Conservation (phyloP, 495 filamentous ascomycete genomes). For the Neurospora terricola region DNA sequence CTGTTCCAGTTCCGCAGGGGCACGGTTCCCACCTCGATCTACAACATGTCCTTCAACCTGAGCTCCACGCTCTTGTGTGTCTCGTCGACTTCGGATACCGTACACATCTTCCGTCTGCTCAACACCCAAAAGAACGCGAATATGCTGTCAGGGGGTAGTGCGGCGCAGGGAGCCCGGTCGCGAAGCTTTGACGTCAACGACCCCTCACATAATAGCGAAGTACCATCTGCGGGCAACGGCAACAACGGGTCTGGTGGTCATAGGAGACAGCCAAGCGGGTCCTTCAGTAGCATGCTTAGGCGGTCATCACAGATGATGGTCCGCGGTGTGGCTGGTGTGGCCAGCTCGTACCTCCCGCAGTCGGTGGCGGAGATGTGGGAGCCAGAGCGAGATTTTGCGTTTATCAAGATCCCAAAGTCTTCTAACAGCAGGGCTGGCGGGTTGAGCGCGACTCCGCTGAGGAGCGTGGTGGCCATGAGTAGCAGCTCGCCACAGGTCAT, state of each 20-base stretch:
- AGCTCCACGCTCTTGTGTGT: slow-evolving; percentile 89
- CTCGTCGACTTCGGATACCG: slow-evolving; percentile 89
- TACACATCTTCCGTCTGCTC: slow-evolving; percentile 84
- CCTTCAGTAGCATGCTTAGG: slow-evolving; percentile 81
- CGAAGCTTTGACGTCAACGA: slow-evolving; percentile 38
- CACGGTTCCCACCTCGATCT: slow-evolving; percentile 87
- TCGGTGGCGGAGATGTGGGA: slow-evolving; percentile 97
- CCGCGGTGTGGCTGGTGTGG: slow-evolving; percentile 76
- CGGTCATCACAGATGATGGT: slow-evolving; percentile 93
- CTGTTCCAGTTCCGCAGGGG: slow-evolving; percentile 92
- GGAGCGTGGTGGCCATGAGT: slow-evolving; percentile 93
- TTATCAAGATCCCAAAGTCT: slow-evolving; percentile 79
- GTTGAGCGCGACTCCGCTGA: slow-evolving; percentile 29
- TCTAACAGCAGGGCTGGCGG: slow-evolving; percentile 23
- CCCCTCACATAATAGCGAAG: slow-evolving; percentile 33
- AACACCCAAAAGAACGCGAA: slow-evolving; percentile 8
- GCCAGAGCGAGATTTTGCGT: slow-evolving; percentile 88
- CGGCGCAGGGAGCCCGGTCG: slow-evolving; percentile 23
- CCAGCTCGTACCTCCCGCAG: slow-evolving; percentile 83
- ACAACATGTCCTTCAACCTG: slow-evolving; percentile 98
- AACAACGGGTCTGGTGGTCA: slow-evolving; percentile 16
- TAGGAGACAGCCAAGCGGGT: slow-evolving; percentile 44
- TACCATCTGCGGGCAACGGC: slow-evolving; percentile 22
- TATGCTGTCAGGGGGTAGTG: neutral
- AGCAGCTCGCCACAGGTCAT: slow-evolving; percentile 88